Base-by-base conservation (phyloP, 164 flowering plant genomes). In the Sedum album region DNA sequence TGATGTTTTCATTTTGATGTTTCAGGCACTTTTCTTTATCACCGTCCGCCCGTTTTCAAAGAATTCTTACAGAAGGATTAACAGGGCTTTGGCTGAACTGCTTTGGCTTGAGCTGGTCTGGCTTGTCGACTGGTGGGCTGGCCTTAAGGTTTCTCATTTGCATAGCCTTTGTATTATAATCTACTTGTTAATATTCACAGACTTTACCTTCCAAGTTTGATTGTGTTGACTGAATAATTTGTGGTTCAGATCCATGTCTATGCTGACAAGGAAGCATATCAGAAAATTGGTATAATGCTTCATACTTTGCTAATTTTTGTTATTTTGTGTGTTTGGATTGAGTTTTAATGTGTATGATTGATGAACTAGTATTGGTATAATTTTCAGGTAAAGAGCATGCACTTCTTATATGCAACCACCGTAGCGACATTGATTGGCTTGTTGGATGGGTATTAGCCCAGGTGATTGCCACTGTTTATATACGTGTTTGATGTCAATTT, bases 51-150 rank as follows among this genome's bases (percentile, higher is more conserved):
- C 89, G 4, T 0, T 88, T 0, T 84, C 93, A 0, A 86, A 86
- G 80, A 86, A 66, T 72, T 23, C 70, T 20, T 84, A 86, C 78
- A 82, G 93, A 73, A 88, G 82, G 80, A 83, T 88, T 30, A 88
- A 88, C 65, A 78, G 78, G 75, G 77, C 70, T 67, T 77, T 84
- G 21, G 87, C 81, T 0, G 88, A 88, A 53, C 76, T 88, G 66
- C 72, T 88, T 68, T 88, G 90, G 90, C 71, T 84, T 72, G 82
- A 88, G 83, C 85, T 84, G 36, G 78, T 89, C 2, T 87, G 90
- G 88, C 79, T 89, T 49, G 51, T 84, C 23, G 89, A 89, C 72
- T 89, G 96, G 96, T 84, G 96, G 96, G 88, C 83, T 18, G 80
- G 84, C 10, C 76, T 87, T 55, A 78, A 89, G 96, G 96, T 89